These are phyloP conservation scores for Dioszegia hungarica DNA, from an alignment of 768 basidiomycete species.

Conservation along the genomic window DNA sequence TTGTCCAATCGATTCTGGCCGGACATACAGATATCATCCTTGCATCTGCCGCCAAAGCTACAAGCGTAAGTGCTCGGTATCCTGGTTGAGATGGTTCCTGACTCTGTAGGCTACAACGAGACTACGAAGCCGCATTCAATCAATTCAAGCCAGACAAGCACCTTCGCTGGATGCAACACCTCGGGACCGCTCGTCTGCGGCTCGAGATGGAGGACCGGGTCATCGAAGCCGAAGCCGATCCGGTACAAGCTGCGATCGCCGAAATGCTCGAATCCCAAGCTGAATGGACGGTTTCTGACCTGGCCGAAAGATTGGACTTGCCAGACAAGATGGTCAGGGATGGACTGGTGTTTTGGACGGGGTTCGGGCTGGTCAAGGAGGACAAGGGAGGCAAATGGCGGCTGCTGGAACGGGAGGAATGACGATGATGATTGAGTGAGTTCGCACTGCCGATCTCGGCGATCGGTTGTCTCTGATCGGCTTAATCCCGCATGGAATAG, in stretches of 20 bases:
- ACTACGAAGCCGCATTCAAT: slow-evolving; percentile 72
- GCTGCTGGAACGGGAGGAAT: slow-evolving; percentile 37
- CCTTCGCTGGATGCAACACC: slow-evolving; percentile 75
- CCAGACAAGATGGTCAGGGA: slow-evolving; percentile 66
- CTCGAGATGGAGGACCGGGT: slow-evolving; percentile 76
- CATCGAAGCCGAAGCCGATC: slow-evolving; percentile 69
- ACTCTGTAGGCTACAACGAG: slow-evolving; percentile 60
- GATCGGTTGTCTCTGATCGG: too few relatives aligned
- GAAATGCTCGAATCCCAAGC: slow-evolving; percentile 28
- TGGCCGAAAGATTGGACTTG: slow-evolving; percentile 61
- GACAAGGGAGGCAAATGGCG: slow-evolving; percentile 21
- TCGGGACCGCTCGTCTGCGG: slow-evolving; percentile 76
- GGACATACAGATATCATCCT: slow-evolving; percentile 63
- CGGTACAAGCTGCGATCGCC: slow-evolving; percentile 71
- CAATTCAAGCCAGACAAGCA: slow-evolving; percentile 87
- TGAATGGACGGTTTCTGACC: slow-evolving; percentile 62
- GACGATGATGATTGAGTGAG: too few relatives aligned
- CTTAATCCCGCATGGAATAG: too few relatives aligned
- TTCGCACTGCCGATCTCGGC: too few relatives aligned
- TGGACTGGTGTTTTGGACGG: slow-evolving; percentile 76
- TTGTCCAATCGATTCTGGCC: slow-evolving; percentile 98
- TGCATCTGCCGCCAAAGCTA: slow-evolving; percentile 80
- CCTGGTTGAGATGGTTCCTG: background rate
- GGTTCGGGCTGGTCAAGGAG: slow-evolving; percentile 73
- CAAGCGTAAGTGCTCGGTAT: slow-evolving; percentile 61